Percentiles rank a stretch among this genome's conserved stretches.
Conservation (phyloP, 768 basidiomycete genomes). For the Tylopilus sp. region DNA sequence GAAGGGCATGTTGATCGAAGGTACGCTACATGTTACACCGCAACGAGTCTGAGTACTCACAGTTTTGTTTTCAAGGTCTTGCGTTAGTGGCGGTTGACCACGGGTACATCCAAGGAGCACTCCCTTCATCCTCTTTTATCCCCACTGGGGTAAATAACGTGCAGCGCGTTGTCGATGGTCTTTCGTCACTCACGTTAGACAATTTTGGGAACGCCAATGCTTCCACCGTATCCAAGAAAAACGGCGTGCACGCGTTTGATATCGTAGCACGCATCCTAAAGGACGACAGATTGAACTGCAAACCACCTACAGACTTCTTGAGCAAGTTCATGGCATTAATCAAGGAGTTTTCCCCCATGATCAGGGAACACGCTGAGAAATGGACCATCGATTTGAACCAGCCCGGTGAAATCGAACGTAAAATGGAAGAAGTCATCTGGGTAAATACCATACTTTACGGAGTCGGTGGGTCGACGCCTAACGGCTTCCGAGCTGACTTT, state of each 20-base stretch:
- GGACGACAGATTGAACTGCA: constrained; percentile 35
- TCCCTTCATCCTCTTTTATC: constrained; percentile 10
- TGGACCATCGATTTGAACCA: constrained; percentile 42
- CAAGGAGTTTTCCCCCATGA: not conserved
- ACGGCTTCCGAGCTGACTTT: constrained; percentile 43
- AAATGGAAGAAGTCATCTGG: constrained; percentile 65
- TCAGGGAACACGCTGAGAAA: constrained; percentile 28
- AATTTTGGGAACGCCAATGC: no score
- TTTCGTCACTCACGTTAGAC: no score
- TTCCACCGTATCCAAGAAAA: not conserved
- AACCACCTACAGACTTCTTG: constrained; percentile 14
- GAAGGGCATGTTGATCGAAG: constrained; percentile 61
- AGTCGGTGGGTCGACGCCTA: constrained; percentile 53
- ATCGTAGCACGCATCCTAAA: constrained; percentile 51
- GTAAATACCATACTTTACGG: constrained; percentile 51
- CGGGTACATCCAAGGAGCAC: constrained; percentile 39
- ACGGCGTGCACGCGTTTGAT: constrained; percentile 37
- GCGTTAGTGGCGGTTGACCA: constrained; percentile 23
- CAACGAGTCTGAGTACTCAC: not conserved
- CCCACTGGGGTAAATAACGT: not conserved
- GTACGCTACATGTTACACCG: constrained; percentile 26
- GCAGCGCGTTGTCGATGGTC: not conserved
- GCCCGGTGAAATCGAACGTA: constrained; percentile 42
- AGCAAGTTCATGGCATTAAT: constrained; percentile 11
- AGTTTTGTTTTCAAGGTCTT: constrained; percentile 17